Conservation (phyloP, 1,284 basidiomycete species). For the Mycena sp. region DNA sequence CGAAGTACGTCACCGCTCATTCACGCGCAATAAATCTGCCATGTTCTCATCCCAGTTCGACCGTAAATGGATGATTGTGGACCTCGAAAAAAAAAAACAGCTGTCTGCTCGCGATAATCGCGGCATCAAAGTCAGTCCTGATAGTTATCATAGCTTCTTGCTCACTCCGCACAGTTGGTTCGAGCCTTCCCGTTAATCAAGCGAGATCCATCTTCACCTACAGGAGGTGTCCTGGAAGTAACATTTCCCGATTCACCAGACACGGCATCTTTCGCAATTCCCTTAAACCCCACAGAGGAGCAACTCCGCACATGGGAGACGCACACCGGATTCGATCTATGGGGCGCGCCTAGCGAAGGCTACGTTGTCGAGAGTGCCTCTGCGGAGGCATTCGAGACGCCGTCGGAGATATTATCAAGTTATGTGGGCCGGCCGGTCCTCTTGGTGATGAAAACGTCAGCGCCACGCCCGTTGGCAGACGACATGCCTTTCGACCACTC, state of each 20-base stretch:
- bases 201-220: conserved; percentile 18
- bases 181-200: conserved; percentile 26
- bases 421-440: conserved; percentile 27
- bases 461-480: conserved; percentile 19
- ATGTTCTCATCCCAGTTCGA: conserved; percentile 13
- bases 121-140: conserved; percentile 24
- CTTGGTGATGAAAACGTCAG: conserved; percentile 24
- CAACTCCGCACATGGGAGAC: conserved; percentile 24
- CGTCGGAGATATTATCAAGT: conserved; percentile 25
- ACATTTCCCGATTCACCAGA: conserved; percentile 27
- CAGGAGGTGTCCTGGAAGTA: conserved; percentile 25
- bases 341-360: conserved; percentile 22
- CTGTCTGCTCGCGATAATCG: conserved; percentile 31
- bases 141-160: neutral
- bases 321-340: conserved; percentile 23
- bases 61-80: conserved; percentile 32
- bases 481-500: conserved; percentile 17
- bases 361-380: conserved; percentile 22
- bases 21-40: no score
- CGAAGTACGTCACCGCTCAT: conserved; percentile 9
- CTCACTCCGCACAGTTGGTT: conserved; percentile 15
- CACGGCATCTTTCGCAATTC: conserved; percentile 23
- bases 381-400: conserved; percentile 8
- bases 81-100: conserved; percentile 31
- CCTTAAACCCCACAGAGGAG: conserved; percentile 23